Percentiles rank a stretch among this genome's conserved stretches.
These are phyloP conservation scores for Neocallimastix lanati DNA, from an alignment of 192 early-diverging fungal genomes.

Conservation along the genomic window DNA sequence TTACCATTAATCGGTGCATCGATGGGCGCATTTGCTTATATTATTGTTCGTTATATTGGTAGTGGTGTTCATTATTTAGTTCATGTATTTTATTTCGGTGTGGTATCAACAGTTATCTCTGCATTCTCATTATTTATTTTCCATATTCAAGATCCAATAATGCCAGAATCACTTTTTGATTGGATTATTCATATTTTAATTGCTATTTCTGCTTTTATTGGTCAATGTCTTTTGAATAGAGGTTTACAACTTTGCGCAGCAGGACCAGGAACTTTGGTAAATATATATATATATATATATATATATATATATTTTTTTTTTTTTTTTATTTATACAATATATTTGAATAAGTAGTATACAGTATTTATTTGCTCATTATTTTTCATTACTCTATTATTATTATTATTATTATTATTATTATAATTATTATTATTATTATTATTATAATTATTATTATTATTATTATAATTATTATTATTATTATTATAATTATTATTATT, in stretches of 20 bases:
- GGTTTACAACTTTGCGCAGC: constrained; percentile 56
- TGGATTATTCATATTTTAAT: constrained; percentile 23
- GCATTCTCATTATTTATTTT: constrained; percentile 13
- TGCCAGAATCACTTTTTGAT: constrained; percentile 18
- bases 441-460: too few relatives aligned
- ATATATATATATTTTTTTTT: too few relatives aligned
- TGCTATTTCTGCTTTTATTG: constrained; percentile 42
- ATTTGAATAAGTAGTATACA: too few relatives aligned
- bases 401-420: too few relatives aligned
- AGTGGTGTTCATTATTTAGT: constrained; percentile 52
- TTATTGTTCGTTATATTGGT: constrained; percentile 52
- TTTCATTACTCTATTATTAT: too few relatives aligned
- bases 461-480: too few relatives aligned
- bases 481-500: too few relatives aligned
- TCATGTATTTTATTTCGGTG: constrained; percentile 63
- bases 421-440: too few relatives aligned
- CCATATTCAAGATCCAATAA: neutral
- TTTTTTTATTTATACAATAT: too few relatives aligned
- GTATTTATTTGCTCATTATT: too few relatives aligned
- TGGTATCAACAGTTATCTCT: constrained; percentile 30
- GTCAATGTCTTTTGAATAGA: constrained; percentile 53
- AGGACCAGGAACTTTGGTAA: constrained; percentile 41
- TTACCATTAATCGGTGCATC: constrained; percentile 37
- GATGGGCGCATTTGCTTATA: constrained; percentile 43
- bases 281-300: too few relatives aligned